Base-by-base conservation (phyloP, 2,329 filamentous ascomycete species). In the Xylariales sp. region DNA sequence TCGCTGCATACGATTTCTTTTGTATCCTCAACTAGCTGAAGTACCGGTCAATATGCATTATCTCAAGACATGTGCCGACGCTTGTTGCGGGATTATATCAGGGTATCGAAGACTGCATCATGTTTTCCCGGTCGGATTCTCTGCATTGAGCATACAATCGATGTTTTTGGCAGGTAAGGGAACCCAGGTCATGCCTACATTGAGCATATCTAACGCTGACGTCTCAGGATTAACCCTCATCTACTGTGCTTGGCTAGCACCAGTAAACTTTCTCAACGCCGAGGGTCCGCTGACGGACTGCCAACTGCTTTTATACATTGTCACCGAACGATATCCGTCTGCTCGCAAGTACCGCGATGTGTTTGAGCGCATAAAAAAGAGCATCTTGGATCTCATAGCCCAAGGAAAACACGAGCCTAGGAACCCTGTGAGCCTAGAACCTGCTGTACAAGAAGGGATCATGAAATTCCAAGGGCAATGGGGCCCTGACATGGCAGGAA, bases 281-380 rank as follows among this genome's bases (percentile, higher is more conserved):
- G 53, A 55, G 6, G 48, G 40, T 4, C 40, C 54, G 12, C 32
- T 57, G 10, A 53, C 47, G 5, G 54, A 55, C 29, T 59, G 55
- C 27, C 55, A 56, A 29, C 46, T 56, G 1, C 47, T 59, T 6
- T 32, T 59, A 6, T 57, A 57, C 29, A 55, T 59, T 37, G 51
- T 59, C 20, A 53, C 54, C 2, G 55, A 57, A 29, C 54, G 54
- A 2, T 59, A 57, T 25, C 53, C 55, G 4, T 56, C 53, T 6
- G 55, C 55, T 2, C 44, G 52, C 16, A 56, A 55, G 32, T 59
- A 59, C 24, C 51, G 55, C 5, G 55, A 59, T 40, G 47, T 57
- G 2, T 59, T 59, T 27, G 55, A 59, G 43, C 53, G 55, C 7
- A 54, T 59, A 17, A 56, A 53, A 34, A 46, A 48, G 21, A 45